Conservation (phyloP, 495 filamentous ascomycete species). For the Neurospora sp. region DNA sequence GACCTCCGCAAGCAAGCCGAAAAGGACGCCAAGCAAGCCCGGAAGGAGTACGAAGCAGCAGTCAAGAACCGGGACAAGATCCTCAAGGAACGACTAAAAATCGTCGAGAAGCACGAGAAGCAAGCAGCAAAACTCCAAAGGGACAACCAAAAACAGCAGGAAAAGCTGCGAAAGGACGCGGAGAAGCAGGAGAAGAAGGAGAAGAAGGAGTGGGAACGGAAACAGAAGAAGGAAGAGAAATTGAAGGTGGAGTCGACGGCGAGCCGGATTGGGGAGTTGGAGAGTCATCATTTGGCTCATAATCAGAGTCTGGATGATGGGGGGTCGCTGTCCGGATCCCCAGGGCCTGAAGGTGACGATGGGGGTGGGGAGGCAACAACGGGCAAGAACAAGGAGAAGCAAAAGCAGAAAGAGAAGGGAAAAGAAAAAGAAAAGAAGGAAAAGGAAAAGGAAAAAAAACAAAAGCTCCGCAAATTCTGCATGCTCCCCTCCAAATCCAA, state of each 20-base stretch:
- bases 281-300: background rate
- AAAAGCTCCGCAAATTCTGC: constrained; percentile 65
- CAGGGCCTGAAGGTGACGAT: constrained; percentile 8
- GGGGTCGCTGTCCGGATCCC: background rate
- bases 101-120: constrained; percentile 45
- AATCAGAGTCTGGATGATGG: constrained; percentile 4
- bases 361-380: background rate
- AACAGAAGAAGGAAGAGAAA: constrained; percentile 9
- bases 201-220: constrained; percentile 15
- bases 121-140: constrained; percentile 30
- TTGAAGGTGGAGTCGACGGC: constrained; percentile 8
- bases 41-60: constrained; percentile 50
- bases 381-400: background rate
- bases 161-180: constrained; percentile 24
- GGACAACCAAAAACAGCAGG: constrained; percentile 20
- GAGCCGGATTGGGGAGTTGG: background rate
- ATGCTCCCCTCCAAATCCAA: constrained; percentile 47
- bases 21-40: constrained; percentile 45
- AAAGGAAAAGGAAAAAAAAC: constrained; percentile 22
- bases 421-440: constrained; percentile 9
- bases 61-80: constrained; percentile 54
- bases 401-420: background rate
- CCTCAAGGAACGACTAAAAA: constrained; percentile 48
- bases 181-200: constrained; percentile 13
- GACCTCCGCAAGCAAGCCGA: constrained; percentile 54